Evolutionary conservation across 140 eudicot species (phyloP).

Genomic region (Ambrosia hybrid): DNA sequence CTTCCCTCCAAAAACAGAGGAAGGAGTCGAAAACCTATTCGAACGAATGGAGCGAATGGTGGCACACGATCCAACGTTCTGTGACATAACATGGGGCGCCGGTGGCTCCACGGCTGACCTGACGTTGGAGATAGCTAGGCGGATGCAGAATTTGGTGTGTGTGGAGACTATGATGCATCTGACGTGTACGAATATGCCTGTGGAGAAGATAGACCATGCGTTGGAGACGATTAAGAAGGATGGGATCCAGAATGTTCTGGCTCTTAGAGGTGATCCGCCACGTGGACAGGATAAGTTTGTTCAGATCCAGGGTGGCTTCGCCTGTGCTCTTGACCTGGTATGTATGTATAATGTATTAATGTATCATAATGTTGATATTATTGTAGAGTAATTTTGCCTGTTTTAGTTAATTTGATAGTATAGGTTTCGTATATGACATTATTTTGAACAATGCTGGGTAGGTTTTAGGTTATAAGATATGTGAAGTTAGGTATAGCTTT

Average conservation of each 20-base stretch:
- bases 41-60: constrained; percentile 98
- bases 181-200: constrained; percentile 98
- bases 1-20: constrained; percentile 97
- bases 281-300: constrained; percentile 98
- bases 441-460: constrained; percentile 15
- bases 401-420: constrained; percentile 9
- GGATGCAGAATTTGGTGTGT: constrained; percentile 98
- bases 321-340: constrained; percentile 95
- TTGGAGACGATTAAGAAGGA: constrained; percentile 66
- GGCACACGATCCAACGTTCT: constrained; percentile 80
- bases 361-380: too few relatives aligned
- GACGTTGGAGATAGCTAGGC: constrained; percentile 81
- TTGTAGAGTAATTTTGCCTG: neutral
- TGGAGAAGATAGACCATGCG: constrained; percentile 93
- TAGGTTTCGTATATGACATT: neutral
- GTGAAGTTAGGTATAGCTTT: too few relatives aligned
- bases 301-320: constrained; percentile 90
- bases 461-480: neutral
- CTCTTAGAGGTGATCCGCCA: too few relatives aligned
- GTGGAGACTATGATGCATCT: constrained; percentile 99
- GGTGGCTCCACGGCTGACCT: constrained; percentile 98
- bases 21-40: constrained; percentile 89
- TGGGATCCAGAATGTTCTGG: constrained; percentile 86
- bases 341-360: too few relatives aligned
- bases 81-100: constrained; percentile 99